Base-by-base conservation (phyloP, 805 yeast species). In the Ogataea trehalophila region DNA sequence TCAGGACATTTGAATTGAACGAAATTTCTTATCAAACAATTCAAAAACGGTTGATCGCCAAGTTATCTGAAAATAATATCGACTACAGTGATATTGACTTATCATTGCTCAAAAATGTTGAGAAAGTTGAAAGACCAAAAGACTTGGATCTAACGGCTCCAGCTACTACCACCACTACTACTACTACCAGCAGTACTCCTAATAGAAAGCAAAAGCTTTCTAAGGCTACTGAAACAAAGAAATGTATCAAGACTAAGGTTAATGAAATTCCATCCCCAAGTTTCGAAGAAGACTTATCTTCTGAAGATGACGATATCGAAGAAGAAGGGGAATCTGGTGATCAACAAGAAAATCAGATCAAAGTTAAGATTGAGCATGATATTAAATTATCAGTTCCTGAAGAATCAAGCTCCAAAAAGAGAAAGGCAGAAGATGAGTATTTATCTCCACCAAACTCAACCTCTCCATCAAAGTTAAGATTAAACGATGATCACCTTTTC, bases 391-490 rank as follows among this genome's bases (percentile, higher is more conserved):
- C 15, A 9, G 40, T 6, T 18, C n/a, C 16, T n/a, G 15, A 23
- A 20, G 23, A 33, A 5, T 35, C 31, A 14, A 42, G 37, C 7
- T 34, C 39, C 5, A 51, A 42, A 48, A 59, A 49, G 49, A 55
- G 50, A 48, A 54, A 50, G 41, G 46, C 48, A 16, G 56, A 55
- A 45, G 54, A 47, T 36, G 49, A 52, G 5, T 56, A 55, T 37
- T 44, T 60, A 34, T 62, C 69, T 17, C 67, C 67, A 5, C 62
- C 67, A 33, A 56, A 55, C 39, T 61, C 69, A 1, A 62, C 66
- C 26, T 60, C 67, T 34, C 65, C 67, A 17, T 59, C 66, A 7
- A 58, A 57, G 37, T 57, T 65, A 38, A 57, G 52, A 38, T 48
- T 63, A 29, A 60, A 61, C 31, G 64, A 61, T 41, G 60, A 59